Percentiles rank a stretch among this genome's conserved stretches.
Evolutionary conservation across 495 filamentous ascomycete species (phyloP).

Genomic region (Xylona heveae): DNA sequence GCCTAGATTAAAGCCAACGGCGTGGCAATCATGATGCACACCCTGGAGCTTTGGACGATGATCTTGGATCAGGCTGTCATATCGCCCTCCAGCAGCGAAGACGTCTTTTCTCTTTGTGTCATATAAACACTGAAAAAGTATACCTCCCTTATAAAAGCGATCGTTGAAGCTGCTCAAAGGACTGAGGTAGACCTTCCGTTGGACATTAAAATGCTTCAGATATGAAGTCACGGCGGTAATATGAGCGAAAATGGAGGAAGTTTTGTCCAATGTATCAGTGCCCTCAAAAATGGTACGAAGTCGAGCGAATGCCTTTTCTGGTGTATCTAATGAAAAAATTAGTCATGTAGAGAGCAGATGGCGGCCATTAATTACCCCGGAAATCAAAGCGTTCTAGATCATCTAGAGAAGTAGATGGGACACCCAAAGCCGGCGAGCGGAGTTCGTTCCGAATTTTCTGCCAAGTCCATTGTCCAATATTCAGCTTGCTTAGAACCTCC

Average conservation of each 20-base stretch:
- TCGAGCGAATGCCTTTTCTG: constrained; percentile 49
- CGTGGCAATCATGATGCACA: constrained; percentile 31
- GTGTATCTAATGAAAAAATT: constrained; percentile 28
- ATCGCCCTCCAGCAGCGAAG: constrained; percentile 84
- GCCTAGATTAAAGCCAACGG: constrained; percentile 80
- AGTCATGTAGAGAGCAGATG: neutral
- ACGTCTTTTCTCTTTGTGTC: constrained; percentile 71
- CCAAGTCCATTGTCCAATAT: constrained; percentile 66
- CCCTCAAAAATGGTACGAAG: constrained; percentile 56
- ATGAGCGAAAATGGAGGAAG: constrained; percentile 56
- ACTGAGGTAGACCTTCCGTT: constrained; percentile 61
- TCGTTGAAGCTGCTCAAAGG: constrained; percentile 82
- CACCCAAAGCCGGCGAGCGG: constrained; percentile 52
- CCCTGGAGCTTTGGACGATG: constrained; percentile 36
- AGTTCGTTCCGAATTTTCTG: constrained; percentile 70
- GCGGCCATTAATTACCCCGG: constrained; percentile 30
- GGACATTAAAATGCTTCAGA: constrained; percentile 48
- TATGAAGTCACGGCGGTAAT: constrained; percentile 56
- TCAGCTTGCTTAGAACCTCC: constrained; percentile 71
- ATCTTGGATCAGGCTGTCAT: constrained; percentile 65
- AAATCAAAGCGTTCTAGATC: constrained; percentile 85
- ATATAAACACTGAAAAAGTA: constrained; percentile 80
- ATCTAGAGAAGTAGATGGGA: constrained; percentile 77
- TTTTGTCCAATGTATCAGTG: constrained; percentile 39
- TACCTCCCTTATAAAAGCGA: constrained; percentile 70